Base-by-base conservation (phyloP, 257 asterid genomes). In the Forsythia suspensa region DNA sequence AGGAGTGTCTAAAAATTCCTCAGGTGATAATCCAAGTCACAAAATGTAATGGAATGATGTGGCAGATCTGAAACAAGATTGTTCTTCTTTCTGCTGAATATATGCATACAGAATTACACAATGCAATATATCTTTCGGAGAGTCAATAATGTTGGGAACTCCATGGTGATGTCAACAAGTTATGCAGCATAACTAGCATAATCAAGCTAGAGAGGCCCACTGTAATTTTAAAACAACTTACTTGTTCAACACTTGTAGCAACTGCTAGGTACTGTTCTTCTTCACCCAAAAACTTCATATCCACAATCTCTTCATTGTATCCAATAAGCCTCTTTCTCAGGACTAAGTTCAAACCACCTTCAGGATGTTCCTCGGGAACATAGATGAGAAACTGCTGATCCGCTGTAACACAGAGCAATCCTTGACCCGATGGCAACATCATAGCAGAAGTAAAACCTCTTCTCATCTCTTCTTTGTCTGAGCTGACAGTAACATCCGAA, bases 331-430 rank as follows among this genome's bases (percentile, higher is more conserved):
- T 88, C 85, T 90, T 96, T 79, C 77, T 87, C 44, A 96, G 87
- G 80, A 76, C 79, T 43, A 96, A 76, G 79, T 85, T 83, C 83
- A 89, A 86, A 76, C 85, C 80, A 73, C 87, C 88, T 70, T 89
- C 91, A 76, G 84, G 81, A 76, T 77, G 77, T 79, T 85, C 87
- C 76, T 81, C 88, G 24, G 86, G 83, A 84, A 82, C 92, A 87
- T 94, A 96, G 70, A 92, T 77, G 71, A 94, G 91, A 88, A 96
- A 96, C 86, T 96, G 99, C 85, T 94, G 99, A 80, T 96, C 99
- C 80, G 90, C 97, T 42, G 99, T 96, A 83, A 86, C 97, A 81
- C 97, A 92, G 20, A 94, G 89, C 84, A 94, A 80, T 59, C 95
- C 99, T 69, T 88, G 93, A 82, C 85, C 86, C 70, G 87, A 79